Evolutionary conservation across 805 yeast genomes (phyloP).

Genomic region (Suhomyces vadensis): DNA sequence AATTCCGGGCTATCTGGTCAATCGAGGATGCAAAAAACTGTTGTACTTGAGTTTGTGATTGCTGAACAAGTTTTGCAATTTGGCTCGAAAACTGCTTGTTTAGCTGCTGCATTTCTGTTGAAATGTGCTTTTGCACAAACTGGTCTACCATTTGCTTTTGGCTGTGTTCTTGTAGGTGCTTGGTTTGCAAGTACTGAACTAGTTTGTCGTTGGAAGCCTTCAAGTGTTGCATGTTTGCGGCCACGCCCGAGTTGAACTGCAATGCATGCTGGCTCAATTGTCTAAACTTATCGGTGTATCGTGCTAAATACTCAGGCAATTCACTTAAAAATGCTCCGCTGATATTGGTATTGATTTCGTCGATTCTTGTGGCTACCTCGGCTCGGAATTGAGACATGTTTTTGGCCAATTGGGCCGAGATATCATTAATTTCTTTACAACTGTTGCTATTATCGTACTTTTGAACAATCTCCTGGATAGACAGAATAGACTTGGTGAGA

Average conservation of each 20-base stretch:
- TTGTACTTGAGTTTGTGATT: slow-evolving; percentile 4
- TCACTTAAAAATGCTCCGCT: slow-evolving; percentile 10
- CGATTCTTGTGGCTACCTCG: slow-evolving; percentile 7
- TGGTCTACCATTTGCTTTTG: slow-evolving; percentile 2
- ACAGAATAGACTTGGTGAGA: slow-evolving; percentile 11
- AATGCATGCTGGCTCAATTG: slow-evolving; percentile 6
- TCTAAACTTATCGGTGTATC: slow-evolving; percentile 10
- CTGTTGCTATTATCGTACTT: slow-evolving; percentile 5
- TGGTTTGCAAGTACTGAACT: slow-evolving; percentile 16
- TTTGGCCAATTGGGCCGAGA: slow-evolving; percentile 3
- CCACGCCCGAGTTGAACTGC: slow-evolving; percentile 6
- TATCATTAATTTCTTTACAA: slow-evolving; percentile 6
- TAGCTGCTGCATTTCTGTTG: slow-evolving; percentile 3
- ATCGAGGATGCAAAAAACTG: slow-evolving; percentile 5
- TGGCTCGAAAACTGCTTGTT: slow-evolving; percentile 3
- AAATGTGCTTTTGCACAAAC: slow-evolving; percentile 2
- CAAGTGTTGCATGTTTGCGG: slow-evolving; percentile 5
- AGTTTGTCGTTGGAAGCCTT: slow-evolving; percentile 16
- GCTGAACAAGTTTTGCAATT: slow-evolving; percentile 1
- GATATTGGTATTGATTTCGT: slow-evolving; percentile 7
- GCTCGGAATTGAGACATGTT: slow-evolving; percentile 9
- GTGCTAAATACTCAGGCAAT: slow-evolving; percentile 11
- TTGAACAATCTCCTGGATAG: slow-evolving; percentile 7
- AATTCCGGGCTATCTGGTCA: slow-evolving; percentile 1
- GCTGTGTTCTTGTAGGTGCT: slow-evolving; percentile 13